Evolutionary conservation across 78 protist genomes (phyloP), one percentile per base, ranked within the genome.

Genomic region (Polysphondylium violaceum): DNA sequence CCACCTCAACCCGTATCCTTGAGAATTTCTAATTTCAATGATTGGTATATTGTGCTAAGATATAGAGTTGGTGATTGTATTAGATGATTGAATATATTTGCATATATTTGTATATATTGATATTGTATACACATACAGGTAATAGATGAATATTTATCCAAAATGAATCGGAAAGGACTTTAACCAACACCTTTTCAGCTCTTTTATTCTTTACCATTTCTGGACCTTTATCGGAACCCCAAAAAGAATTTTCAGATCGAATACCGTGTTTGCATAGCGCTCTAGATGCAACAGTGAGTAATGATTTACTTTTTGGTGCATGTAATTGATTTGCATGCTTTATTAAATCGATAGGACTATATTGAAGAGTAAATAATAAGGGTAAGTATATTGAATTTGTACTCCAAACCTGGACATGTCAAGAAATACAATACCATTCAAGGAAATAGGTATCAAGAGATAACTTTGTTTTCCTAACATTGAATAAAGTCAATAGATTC

Each of bases 1-100:
- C 91, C 91, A 83, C 43, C 91, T 33, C 43, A 83, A 69, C 21
- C 91, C 91, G 69, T 83, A 83, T 8, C 91, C 68, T 41, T 55
- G 41, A 23, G 16, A 25, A 69, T 71, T 64, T 83, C 91, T 67
- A 83, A 83, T 59, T 36, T 83, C 91, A 7, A 83, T 27, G 14
- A 83, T 69, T 25, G 36, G 35, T 25, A 83, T 83, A 43, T 83
- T 29, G 58, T 83, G 91, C 59, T 69, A 53, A 25, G n/a, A 17
- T 3, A 29, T 71, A 50, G 6, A 40, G 3, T 50, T 50, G 7
- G 27, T n/a, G n/a, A n/a, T n/a, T n/a, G 51, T 65, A 38, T 29
- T 65, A 65, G n/a, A 65, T 65, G 73, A 38, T 29, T 65, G 8
- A 38, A 8, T 38, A 51, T 51, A 58, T 29, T 38, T 74, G 58